These are phyloP conservation scores for Colletotrichum eremochloae DNA, from an alignment of 2,329 filamentous ascomycete species.

Conservation along the genomic window DNA sequence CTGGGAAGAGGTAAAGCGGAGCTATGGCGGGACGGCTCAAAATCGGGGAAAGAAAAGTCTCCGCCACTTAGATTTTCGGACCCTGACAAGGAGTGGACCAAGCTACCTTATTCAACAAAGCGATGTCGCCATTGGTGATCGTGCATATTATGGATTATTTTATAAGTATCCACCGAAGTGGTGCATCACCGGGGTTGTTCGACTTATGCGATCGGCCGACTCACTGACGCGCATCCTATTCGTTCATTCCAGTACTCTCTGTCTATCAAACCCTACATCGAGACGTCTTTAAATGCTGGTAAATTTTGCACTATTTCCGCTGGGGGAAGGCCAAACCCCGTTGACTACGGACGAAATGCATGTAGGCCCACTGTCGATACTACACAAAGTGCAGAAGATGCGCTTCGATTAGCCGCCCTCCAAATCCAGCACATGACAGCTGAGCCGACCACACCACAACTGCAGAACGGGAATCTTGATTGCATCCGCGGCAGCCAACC, in stretches of 20 bases:
- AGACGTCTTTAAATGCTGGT: not conserved
- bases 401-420: slow-evolving; percentile 5
- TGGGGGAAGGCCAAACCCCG: slow-evolving; percentile 18
- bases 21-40: slow-evolving; percentile 24
- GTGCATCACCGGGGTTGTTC: not conserved
- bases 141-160: not conserved
- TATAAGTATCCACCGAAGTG: not conserved
- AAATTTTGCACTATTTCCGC: slow-evolving; percentile 26
- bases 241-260: not conserved
- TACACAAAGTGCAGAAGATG: slow-evolving; percentile 30
- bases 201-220: not conserved
- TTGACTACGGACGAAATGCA: slow-evolving; percentile 41
- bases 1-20: slow-evolving; percentile 33
- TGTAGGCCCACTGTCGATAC: slow-evolving; percentile 31
- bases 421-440: not conserved
- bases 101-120: not conserved
- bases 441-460: slow-evolving; percentile 7
- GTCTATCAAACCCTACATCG: not conserved
- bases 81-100: not conserved
- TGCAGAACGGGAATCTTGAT: slow-evolving; percentile 9
- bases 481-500: slow-evolving; percentile 33
- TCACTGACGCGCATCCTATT: not conserved
- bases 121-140: not conserved
- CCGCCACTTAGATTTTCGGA: slow-evolving; percentile 39
- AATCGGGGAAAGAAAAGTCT: slow-evolving; percentile 42